Conservation (phyloP, 306 rosid species). For the Begonia fuchsioides region DNA sequence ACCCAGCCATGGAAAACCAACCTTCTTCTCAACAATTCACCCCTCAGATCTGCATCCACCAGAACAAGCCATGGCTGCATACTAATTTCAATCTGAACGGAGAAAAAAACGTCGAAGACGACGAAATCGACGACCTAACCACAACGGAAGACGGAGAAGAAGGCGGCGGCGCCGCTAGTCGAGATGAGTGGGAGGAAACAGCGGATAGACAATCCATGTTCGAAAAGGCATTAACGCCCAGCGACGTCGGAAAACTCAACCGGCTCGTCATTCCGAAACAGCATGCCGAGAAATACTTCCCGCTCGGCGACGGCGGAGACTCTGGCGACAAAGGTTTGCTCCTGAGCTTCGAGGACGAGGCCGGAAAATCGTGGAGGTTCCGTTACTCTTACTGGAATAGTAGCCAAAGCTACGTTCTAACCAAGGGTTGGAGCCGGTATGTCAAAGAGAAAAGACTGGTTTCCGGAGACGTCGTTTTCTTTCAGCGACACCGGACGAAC, state of each 20-base stretch:
- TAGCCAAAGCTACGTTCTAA: constrained; percentile 88
- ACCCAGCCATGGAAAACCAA: constrained; percentile 6
- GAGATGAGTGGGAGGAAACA: too few species aligned
- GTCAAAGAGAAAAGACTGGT: constrained; percentile 85
- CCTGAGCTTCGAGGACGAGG: constrained; percentile 88
- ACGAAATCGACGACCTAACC: constrained; percentile 1
- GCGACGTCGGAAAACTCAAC: constrained; percentile 95
- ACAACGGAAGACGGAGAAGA: too few species aligned
- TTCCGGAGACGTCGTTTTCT: constrained; percentile 78
- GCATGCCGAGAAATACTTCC: constrained; percentile 84
- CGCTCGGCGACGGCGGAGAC: constrained; percentile 20
- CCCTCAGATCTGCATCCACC: neutral
- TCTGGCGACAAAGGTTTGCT: constrained; percentile 39
- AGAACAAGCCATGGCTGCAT: neutral
- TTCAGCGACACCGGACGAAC: constrained; percentile 44
- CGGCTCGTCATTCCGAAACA: constrained; percentile 94
- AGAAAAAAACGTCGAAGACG: constrained; percentile 4
- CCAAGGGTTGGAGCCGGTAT: constrained; percentile 95
- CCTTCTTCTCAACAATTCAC: constrained; percentile 3
- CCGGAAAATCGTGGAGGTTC: constrained; percentile 80
- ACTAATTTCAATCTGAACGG: constrained; percentile 25
- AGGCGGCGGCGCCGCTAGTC: too few species aligned
- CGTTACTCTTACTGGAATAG: constrained; percentile 98
- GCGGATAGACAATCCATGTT: constrained; percentile 56
- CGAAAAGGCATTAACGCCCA: constrained; percentile 84